These are phyloP conservation scores for Hyaloscypha bicolor DNA, from an alignment of 495 filamentous ascomycete genomes.

Conservation along the genomic window DNA sequence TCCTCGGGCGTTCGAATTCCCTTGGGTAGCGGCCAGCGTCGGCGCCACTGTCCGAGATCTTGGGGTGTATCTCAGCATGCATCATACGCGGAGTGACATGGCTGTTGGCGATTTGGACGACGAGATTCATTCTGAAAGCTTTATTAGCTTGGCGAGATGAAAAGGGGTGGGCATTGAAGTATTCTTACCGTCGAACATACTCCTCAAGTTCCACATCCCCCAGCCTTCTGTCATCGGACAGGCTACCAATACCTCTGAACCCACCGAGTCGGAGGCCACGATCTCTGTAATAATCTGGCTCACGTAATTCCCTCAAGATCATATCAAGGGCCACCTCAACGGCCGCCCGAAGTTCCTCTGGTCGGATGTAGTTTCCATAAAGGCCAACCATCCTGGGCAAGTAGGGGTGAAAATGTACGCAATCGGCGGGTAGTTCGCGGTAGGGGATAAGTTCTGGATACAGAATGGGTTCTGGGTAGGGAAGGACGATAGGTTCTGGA, in stretches of 20 bases:
- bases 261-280: background rate
- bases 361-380: background rate
- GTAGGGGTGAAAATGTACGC: no score
- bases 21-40: slow-evolving; percentile 9
- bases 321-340: background rate
- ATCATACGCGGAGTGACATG: background rate
- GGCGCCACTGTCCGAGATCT: background rate
- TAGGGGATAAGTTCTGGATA: background rate
- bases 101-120: slow-evolving; percentile 20
- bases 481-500: background rate
- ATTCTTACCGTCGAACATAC: background rate
- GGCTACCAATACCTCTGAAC: background rate
- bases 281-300: background rate
- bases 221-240: background rate
- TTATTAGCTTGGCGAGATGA: background rate
- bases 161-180: background rate
- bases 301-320: background rate
- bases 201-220: background rate
- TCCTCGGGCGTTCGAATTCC: slow-evolving; percentile 19
- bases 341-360: background rate
- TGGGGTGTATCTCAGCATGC: slow-evolving; percentile 24
- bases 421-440: no score
- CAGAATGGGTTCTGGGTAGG: background rate
- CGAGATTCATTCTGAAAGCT: slow-evolving; percentile 10
- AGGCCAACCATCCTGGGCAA: background rate